Base-by-base conservation (phyloP, 306 rosid genomes). In the Crataegus laevigata region DNA sequence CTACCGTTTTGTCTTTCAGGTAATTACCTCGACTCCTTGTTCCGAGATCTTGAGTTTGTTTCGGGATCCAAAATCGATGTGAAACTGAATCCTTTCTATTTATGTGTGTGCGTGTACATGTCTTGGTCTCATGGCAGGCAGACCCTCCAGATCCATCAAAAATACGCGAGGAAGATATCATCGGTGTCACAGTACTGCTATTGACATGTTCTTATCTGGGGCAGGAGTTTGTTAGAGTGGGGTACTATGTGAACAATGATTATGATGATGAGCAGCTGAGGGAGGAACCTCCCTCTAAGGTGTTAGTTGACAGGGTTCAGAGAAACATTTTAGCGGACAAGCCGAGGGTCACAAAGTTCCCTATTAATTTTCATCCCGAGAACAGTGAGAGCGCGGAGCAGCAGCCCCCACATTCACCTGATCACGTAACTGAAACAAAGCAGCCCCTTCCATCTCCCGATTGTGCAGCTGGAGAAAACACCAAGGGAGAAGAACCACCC, bases 181-280 rank as follows among this genome's bases (percentile, higher is more conserved):
- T 88, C 63, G 97, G 97, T 58, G 97, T 91, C 63, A 94, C 94
- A 0, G 97, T 94, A 75, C 90, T 89, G 61, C 82, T 91, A 40
- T 81, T 91, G 77, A 91, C 97, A 12, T 94, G 97, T 80, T 94
- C 97, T 30, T 94, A 90, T 87, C 78, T 94, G 67, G 93, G 97
- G 60, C 97, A 94, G 72, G 94, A 94, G 79, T 94, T 94, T 80
- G 62, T 94, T 43, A 80, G 96, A 8, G 98, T 94, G 74, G 98
- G 97, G 42, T 94, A 90, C 80, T 94, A 90, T 57, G 98, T 94
- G 66, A 94, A 94, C 91, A 94, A 91, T 77, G 98, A 94, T 75
- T 94, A 94, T 70, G 96, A 81, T 68, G 97, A 94, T 59, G 97
- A 90, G 82, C 97, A 90, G 78, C 89, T 94, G 40, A 90, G 97